Evolutionary conservation across 495 filamentous ascomycete genomes (phyloP), one percentile per base, ranked within the genome.

Genomic region (Tetracladium marchalianum): DNA sequence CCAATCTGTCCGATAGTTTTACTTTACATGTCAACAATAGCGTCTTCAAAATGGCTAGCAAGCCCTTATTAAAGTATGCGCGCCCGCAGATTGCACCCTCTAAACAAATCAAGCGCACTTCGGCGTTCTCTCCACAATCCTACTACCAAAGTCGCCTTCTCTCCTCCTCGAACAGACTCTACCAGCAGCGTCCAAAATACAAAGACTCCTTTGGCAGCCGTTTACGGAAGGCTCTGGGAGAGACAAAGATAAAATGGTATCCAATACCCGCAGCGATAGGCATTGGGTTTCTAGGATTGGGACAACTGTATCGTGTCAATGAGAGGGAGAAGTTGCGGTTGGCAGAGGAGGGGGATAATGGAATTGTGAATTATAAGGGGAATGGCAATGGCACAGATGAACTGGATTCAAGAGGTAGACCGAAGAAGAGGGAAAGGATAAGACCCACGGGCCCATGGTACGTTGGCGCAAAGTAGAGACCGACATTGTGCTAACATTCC

Each of bases 191-290:
- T 51, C 54, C 53, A 38, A 53, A 69, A 36, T 69, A 68, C 18
- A 74, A 71, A 46, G 72, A 77, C 32, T 76, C 81, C 5, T 90
- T 87, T 62, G 61, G 75, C 17, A 76, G 75, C 44, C 66, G 78
- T 35, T 67, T 80, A 50, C 77, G 75, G 40, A 70, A 75, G 35
- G 83, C 81, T 8, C 69, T 85, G 50, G 65, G 72, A 45, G 70
- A 82, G 49, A 93, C 85, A 24, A 92, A 82, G 55, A 75, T 95
- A 41, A 77, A 85, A 73, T 98, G 92, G 92, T 84, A 90, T 66
- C 86, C 86, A n/a, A 97, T 98, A 58, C 93, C 92, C 16, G 77
- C 95, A 32, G 87, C 82, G 8, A 71, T 97, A 5, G 92, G 92
- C 36, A 83, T 97, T 52, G 87, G 75, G 34, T 87, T 95, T 39